Evolutionary conservation across 2,329 filamentous ascomycete genomes (phyloP).

Genomic region (Macroventuria anomochaeta): DNA sequence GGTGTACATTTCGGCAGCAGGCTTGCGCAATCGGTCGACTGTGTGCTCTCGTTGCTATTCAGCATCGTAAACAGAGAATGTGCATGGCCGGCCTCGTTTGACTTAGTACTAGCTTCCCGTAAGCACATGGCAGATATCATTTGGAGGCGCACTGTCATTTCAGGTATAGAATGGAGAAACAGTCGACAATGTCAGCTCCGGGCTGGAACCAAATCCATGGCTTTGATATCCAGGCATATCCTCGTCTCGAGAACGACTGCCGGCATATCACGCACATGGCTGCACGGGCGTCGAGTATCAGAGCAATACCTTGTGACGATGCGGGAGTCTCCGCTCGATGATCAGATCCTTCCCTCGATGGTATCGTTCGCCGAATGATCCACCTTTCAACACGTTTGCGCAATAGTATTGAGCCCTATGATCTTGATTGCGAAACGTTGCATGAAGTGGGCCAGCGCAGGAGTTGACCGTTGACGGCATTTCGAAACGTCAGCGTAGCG

Average conservation of each 20-base stretch:
- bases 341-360: not conserved
- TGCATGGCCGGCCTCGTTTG: not conserved
- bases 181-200: not conserved
- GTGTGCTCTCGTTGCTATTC: not conserved
- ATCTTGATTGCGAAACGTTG: constrained; percentile 6
- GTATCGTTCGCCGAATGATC: not conserved
- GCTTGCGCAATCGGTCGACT: not conserved
- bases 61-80: not conserved
- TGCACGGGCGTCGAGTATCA: constrained; percentile 10
- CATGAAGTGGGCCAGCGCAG: constrained; percentile 2
- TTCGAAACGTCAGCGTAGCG: constrained; percentile 7
- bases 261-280: constrained; percentile 18
- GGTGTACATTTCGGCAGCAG: not conserved
- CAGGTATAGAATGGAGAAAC: constrained; percentile 2
- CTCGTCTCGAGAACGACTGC: constrained; percentile 9
- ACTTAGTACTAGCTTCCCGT: not conserved
- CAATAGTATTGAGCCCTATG: not conserved
- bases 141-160: constrained; percentile 1
- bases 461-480: not conserved
- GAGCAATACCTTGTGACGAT: constrained; percentile 7
- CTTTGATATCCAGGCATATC: constrained; percentile 7
- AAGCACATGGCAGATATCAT: not conserved
- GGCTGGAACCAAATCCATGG: constrained; percentile 3
- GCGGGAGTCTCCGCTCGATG: constrained; percentile 6
- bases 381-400: not conserved